Evolutionary conservation across 495 filamentous ascomycete genomes (phyloP), one percentile per base, ranked within the genome.

Genomic region (Neohortaea acidophila): DNA sequence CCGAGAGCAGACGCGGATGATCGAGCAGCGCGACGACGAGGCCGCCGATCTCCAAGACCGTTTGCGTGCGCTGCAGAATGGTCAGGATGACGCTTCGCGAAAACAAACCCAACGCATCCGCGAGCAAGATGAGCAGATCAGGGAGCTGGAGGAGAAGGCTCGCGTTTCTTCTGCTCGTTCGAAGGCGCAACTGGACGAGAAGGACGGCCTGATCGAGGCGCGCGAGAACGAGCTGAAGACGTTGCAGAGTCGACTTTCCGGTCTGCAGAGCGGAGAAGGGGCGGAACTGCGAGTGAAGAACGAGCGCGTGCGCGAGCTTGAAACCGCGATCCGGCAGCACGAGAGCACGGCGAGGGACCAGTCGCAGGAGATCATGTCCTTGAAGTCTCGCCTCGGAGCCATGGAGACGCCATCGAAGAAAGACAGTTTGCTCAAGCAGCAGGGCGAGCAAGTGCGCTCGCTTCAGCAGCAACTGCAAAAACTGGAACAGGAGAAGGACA

Each of bases 361-460:
- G 32, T 43, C 42, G 15, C 41, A 45, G 32, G 36, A 49, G 27
- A 25, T 48, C 18, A 45, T 34, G 5, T 45, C 41, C 4, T 30
- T 45, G 9, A 42, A 43, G 18, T 36, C 40, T 5, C 41, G 45
- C 4, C 36, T 52, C n/a, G 41, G 45, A 11, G 45, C 45, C 8
- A 46, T 52, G 34, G 49, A 52, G 33, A 48, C 49, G 11, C 49
- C 49, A 9, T 41, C 41, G 12, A 49, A 45, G 47, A 45, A 49
- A 15, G 38, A 49, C 22, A 28, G 42, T n/a, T 21, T 49, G 8
- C 4, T 49, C 10, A 39, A 41, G 41, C 44, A 52, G 38, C 44
- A 52, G 21, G 41, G 37, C 12, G 45, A 52, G 33, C 41, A 48
- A 26, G 34, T 45, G 8, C 40, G 41, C 13, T 19, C 37, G 13